Base-by-base conservation (phyloP, 2,329 filamentous ascomycete species). In the Xylaria sp. region DNA sequence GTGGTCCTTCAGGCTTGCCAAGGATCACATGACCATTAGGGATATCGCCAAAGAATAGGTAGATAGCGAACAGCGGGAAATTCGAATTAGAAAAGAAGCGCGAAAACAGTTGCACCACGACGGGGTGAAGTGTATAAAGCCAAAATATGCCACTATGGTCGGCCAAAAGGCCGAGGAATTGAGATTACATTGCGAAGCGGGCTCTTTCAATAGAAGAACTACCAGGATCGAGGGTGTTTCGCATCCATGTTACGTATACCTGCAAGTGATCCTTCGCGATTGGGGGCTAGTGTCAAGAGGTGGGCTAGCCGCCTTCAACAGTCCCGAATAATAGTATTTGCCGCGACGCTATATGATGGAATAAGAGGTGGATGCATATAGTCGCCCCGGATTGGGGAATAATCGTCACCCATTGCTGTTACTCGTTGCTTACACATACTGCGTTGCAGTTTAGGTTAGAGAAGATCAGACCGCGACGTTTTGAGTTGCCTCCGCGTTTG, bases 231-330 rank as follows among this genome's bases (percentile, higher is more conserved):
- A 61, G 37, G 32, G 32, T 39, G 37, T 66, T 66, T 62, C 18
- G 51, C 39, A 56, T 48, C 57, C 64, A 32, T 51, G 64, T 37
- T 62, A 57, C 34, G 65, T 41, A 65, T 46, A 20, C 48, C 25
- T 51, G 46, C 20, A 44, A 58, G 51, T 44, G 51, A 67, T 67
- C 65, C 58, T 67, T 67, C 65, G 20, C 50, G 20, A 23, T n/a
- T 50, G 51, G 39, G 51, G 52, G 28, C 37, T 39, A 25, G 34
- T 37, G 34, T 37, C 34, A 20, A 48, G 13, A 25, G 18, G 41
- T 28, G 28, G 25, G 23, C 41, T 50, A 18, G 7, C 44, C 41
- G 57, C 18, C 28, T 32, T 55, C 28, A 20, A 20, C 18, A 34
- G 13, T 13, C 12, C 18, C 25, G 10, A 10, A 28, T 32, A 37